Conservation (phyloP, 108 stramenopile species). For the Cyclotella cryptica region DNA sequence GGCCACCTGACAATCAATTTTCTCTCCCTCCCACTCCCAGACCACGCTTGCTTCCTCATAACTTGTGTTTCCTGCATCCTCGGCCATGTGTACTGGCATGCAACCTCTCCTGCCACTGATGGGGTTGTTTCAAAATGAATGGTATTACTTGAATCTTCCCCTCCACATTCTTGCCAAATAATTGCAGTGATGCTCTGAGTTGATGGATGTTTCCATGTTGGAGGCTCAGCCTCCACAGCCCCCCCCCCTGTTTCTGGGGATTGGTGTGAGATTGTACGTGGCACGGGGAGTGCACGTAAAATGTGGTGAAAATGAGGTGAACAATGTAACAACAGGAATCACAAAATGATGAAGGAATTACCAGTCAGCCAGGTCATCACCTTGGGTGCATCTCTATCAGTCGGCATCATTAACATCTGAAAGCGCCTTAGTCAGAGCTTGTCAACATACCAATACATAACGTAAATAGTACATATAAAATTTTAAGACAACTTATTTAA, state of each 20-base stretch:
- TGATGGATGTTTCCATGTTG: slow-evolving; percentile 20
- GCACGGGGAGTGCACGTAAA: no score
- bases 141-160: slow-evolving; percentile 27
- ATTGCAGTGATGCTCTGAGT: slow-evolving; percentile 29
- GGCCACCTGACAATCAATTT: slow-evolving; percentile 20
- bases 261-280: no score
- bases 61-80: slow-evolving; percentile 29
- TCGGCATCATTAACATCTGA: no score
- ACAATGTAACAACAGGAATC: no score
- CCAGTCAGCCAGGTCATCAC: no score
- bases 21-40: slow-evolving; percentile 20
- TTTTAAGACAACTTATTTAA: no score
- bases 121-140: slow-evolving; percentile 17
- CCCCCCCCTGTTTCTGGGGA: slow-evolving; percentile 23
- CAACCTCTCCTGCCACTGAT: slow-evolving; percentile 27
- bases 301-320: no score
- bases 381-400: no score
- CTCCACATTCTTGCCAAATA: slow-evolving; percentile 35
- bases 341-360: no score
- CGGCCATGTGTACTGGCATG: slow-evolving; percentile 25
- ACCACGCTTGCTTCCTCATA: slow-evolving; percentile 34
- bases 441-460: no score
- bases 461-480: no score
- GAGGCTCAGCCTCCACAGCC: slow-evolving; percentile 2
- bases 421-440: no score